Conservation (phyloP, 2,329 filamentous ascomycete genomes). For the Calcarisporium arbuscula region DNA sequence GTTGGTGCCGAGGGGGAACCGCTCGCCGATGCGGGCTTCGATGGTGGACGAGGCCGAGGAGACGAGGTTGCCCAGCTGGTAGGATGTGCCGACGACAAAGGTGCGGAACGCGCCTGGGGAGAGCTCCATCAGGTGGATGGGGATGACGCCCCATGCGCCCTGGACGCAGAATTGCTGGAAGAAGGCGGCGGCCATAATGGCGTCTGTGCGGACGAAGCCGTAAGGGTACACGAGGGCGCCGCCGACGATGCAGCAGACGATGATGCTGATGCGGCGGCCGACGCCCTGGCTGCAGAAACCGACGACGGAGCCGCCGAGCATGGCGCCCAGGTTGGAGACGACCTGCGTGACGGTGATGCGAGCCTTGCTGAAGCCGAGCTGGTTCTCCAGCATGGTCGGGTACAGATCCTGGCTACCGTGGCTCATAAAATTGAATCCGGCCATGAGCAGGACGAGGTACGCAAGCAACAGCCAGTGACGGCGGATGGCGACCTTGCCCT, state of each 20-base stretch:
- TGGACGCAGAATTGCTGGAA: conserved; percentile 78
- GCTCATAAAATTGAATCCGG: conserved; percentile 88
- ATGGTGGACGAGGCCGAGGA: conserved; percentile 67
- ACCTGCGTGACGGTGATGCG: conserved; percentile 65
- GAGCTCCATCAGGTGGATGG: conserved; percentile 72
- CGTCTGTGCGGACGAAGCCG: conserved; percentile 56
- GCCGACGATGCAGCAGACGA: conserved; percentile 56
- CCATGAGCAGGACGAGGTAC: conserved; percentile 82
- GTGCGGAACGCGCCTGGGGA: conserved; percentile 67
- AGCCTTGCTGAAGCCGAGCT: conserved; percentile 45
- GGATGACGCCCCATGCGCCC: conserved; percentile 71
- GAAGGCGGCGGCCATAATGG: conserved; percentile 73
- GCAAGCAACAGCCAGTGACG: conserved; percentile 73
- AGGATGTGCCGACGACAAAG: conserved; percentile 66
- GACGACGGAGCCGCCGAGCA: conserved; percentile 59
- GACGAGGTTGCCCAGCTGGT: conserved; percentile 73
- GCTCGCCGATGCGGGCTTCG: conserved; percentile 67
- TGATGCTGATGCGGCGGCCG: conserved; percentile 63
- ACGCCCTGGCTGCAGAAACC: conserved; percentile 65
- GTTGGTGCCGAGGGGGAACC: conserved; percentile 61
- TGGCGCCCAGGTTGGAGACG: conserved; percentile 64
- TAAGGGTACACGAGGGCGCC: conserved; percentile 81
- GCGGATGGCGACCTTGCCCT: conserved; percentile 72
- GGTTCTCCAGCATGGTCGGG: conserved; percentile 52
- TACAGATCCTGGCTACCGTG: conserved; percentile 65